These are phyloP conservation scores for Hericium rajendrae DNA, from an alignment of 768 basidiomycete genomes.

Conservation along the genomic window DNA sequence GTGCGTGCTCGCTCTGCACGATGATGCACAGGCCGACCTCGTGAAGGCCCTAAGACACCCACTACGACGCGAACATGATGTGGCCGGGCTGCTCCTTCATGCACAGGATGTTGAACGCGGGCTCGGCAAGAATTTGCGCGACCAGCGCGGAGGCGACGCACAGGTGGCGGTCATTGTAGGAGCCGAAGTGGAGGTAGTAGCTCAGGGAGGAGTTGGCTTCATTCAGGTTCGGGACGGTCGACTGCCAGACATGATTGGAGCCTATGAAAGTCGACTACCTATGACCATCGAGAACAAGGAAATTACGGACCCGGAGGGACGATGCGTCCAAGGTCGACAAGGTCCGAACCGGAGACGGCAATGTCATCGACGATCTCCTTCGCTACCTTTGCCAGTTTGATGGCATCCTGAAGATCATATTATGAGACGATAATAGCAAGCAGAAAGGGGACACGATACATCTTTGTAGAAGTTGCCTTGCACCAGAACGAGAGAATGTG, in stretches of 20 bases:
- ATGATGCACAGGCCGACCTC: no score
- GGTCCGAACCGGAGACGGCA: constrained; percentile 15
- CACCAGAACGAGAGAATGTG: constrained; percentile 65
- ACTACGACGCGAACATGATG: no score
- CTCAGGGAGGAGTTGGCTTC: constrained; percentile 82
- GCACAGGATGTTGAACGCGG: no score
- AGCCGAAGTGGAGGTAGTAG: constrained; percentile 79
- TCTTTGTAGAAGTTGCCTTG: constrained; percentile 81
- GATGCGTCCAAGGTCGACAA: no score
- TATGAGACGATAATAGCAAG: background rate
- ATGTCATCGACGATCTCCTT: constrained; percentile 55
- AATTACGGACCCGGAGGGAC: no score
- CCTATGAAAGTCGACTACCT: constrained; percentile 31
- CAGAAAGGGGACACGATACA: constrained; percentile 31
- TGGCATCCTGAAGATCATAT: constrained; percentile 50
- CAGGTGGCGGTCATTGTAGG: constrained; percentile 47
- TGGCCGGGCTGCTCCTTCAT: no score
- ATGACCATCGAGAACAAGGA: background rate
- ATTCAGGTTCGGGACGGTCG: constrained; percentile 67
- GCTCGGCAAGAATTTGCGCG: constrained; percentile 80
- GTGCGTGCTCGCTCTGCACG: no score
- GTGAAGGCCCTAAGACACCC: no score
- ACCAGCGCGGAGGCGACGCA: constrained; percentile 67
- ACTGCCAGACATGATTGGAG: constrained; percentile 57
- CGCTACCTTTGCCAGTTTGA: constrained; percentile 56